Evolutionary conservation across 306 rosid genomes (phyloP).

Genomic region (Carpinus viminea): DNA sequence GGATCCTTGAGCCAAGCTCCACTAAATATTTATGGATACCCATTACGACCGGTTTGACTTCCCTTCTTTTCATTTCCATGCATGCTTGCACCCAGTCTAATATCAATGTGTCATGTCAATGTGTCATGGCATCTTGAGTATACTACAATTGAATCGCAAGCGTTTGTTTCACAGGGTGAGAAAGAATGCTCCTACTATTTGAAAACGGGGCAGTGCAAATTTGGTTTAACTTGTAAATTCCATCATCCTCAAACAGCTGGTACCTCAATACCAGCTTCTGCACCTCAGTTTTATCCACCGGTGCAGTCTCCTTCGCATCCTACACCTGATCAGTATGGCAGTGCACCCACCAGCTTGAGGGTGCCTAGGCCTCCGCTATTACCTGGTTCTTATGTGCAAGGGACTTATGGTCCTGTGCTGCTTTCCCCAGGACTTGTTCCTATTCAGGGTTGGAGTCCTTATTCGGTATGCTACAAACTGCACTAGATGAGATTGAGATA

Average conservation of each 20-base stretch:
- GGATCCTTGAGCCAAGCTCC: conserved; percentile 80
- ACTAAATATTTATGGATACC: conserved; percentile 76
- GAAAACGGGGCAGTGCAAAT: conserved; percentile 98
- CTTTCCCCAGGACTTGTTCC: conserved; percentile 82
- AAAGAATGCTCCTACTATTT: conserved; percentile 96
- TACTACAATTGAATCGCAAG: conserved; percentile 6
- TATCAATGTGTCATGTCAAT: conserved; percentile 18
- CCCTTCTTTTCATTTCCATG: conserved; percentile 3
- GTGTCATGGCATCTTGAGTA: conserved; percentile 8
- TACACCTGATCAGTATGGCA: conserved; percentile 70
- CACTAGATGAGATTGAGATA: conserved; percentile 22
- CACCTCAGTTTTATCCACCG: conserved; percentile 89
- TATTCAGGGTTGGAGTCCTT: conserved; percentile 72
- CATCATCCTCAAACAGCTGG: conserved; percentile 87
- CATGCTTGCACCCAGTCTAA: neutral
- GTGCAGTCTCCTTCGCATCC: conserved; percentile 88
- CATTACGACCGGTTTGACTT: conserved; percentile 69
- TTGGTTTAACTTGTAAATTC: conserved; percentile 92
- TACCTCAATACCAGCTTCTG: conserved; percentile 65
- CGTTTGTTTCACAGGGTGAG: conserved; percentile 66
- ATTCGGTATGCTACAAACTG: conserved; percentile 64
- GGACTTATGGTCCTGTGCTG: conserved; percentile 77
- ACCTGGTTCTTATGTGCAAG: conserved; percentile 82
- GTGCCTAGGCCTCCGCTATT: conserved; percentile 78
- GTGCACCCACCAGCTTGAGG: conserved; percentile 67